phyloP scores from a whole-genome alignment of 192 early-diverging fungal genomes.

The Coemansia sp. region DNA sequence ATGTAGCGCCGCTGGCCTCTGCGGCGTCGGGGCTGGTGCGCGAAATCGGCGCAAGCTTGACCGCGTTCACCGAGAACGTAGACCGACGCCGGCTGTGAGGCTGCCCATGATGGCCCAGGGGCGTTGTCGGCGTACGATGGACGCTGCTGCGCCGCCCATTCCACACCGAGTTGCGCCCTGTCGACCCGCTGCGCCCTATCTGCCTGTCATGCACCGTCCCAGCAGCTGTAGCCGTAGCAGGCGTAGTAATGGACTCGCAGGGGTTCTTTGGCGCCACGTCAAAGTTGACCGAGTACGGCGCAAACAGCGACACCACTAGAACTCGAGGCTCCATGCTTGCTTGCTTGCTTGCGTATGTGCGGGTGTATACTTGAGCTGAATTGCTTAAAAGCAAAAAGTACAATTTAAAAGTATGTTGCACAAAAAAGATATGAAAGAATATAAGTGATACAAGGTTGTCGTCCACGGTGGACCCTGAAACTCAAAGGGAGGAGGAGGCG shows the following conservation, averaged over 20 bases:
- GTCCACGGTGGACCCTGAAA: background rate
- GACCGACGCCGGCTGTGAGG: constrained; percentile 54
- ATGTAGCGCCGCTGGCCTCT: constrained; percentile 8
- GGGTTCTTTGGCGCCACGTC: constrained; percentile 24
- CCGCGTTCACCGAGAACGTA: constrained; percentile 41
- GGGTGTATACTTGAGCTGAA: background rate
- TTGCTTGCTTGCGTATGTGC: background rate
- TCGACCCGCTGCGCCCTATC: constrained; percentile 37
- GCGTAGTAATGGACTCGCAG: constrained; percentile 9
- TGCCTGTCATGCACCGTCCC: constrained; percentile 25
- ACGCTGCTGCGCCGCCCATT: constrained; percentile 56
- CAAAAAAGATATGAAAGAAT: background rate
- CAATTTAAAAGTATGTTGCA: background rate
- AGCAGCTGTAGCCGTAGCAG: constrained; percentile 12
- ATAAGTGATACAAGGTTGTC: background rate
- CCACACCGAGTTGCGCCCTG: constrained; percentile 45
- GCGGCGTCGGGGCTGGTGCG: constrained; percentile 27
- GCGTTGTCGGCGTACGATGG: constrained; percentile 50
- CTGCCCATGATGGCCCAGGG: constrained; percentile 50
- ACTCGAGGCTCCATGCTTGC: constrained; percentile 57
- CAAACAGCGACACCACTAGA: constrained; percentile 72
- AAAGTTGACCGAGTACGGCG: constrained; percentile 74
- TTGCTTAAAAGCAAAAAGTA: background rate
- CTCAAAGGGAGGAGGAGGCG: background rate
- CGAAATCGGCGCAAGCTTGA: constrained; percentile 53